These are phyloP conservation scores for Alternaria atra DNA, from an alignment of 2,329 filamentous ascomycete species.

Conservation along the genomic window DNA sequence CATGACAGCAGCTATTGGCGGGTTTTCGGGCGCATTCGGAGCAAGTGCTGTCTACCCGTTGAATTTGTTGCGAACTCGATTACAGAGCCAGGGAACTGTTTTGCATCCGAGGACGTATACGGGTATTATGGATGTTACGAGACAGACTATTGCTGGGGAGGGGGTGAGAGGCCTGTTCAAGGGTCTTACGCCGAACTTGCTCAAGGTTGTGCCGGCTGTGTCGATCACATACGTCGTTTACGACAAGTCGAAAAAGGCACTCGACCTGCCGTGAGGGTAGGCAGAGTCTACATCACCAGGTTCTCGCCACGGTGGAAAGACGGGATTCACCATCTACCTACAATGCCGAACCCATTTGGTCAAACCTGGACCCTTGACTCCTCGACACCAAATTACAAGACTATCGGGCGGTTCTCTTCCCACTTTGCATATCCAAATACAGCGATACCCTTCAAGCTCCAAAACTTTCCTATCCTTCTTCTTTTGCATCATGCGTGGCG, in stretches of 20 bases:
- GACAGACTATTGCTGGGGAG: conserved; percentile 82
- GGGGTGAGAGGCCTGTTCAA: conserved; percentile 90
- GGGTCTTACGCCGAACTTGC: conserved; percentile 89
- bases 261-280: conserved; percentile 44
- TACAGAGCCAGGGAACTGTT: conserved; percentile 94
- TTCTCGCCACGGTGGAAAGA: no score
- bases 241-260: conserved; percentile 52
- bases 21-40: conserved; percentile 88
- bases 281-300: not conserved
- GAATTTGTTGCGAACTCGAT: conserved; percentile 87
- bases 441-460: conserved; percentile 12
- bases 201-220: conserved; percentile 95
- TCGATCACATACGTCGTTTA: conserved; percentile 71
- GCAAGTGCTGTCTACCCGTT: conserved; percentile 95
- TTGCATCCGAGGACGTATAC: conserved; percentile 90
- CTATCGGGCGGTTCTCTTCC: not conserved
- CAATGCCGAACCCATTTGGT: no score
- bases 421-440: conserved; percentile 9
- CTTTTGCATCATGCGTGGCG: conserved; percentile 34
- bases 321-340: not conserved
- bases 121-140: conserved; percentile 87
- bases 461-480: conserved; percentile 5
- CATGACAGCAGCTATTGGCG: conserved; percentile 86
- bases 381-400: not conserved
- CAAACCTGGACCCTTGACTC: not conserved